Evolutionary conservation across 176 grass and related monocot species (phyloP).

Genomic region (Rhipidocladum racemiflorum): DNA sequence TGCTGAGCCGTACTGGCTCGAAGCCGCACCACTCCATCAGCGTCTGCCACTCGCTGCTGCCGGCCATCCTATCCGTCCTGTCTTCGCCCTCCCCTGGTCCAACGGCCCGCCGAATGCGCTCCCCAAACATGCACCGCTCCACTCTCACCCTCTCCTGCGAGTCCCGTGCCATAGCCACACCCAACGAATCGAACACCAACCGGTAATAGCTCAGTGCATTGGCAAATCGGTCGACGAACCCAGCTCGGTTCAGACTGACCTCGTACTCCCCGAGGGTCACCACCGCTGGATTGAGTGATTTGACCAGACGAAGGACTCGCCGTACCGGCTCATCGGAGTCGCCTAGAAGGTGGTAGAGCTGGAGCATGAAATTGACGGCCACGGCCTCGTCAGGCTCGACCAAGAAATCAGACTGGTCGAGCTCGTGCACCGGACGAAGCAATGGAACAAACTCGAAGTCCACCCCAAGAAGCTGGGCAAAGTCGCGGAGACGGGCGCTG

Average conservation of each 20-base stretch:
- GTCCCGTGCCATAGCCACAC: slow-evolving; percentile 71
- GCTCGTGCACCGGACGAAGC: slow-evolving; percentile 63
- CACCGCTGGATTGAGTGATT: slow-evolving; percentile 65
- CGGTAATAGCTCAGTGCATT: slow-evolving; percentile 78
- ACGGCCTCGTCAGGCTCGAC: slow-evolving; percentile 68
- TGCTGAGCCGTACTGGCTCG: slow-evolving; percentile 61
- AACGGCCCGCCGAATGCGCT: slow-evolving; percentile 57
- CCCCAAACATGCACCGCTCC: slow-evolving; percentile 78
- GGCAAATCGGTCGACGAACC: slow-evolving; percentile 61
- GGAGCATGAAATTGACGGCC: slow-evolving; percentile 97
- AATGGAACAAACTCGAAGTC: slow-evolving; percentile 91
- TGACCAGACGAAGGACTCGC: slow-evolving; percentile 54
- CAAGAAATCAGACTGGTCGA: slow-evolving; percentile 59
- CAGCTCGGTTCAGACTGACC: slow-evolving; percentile 58
- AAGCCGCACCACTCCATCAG: slow-evolving; percentile 75
- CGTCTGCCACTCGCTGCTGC: slow-evolving; percentile 55
- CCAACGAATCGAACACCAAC: slow-evolving; percentile 76
- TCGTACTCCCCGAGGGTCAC: slow-evolving; percentile 91
- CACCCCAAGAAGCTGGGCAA: slow-evolving; percentile 72
- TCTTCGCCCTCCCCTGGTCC: slow-evolving; percentile 49
- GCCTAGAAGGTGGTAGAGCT: slow-evolving; percentile 70
- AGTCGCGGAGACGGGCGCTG: slow-evolving; percentile 68
- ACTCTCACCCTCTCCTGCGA: slow-evolving; percentile 57
- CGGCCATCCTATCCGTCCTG: slow-evolving; percentile 69
- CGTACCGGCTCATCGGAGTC: slow-evolving; percentile 62